A percentile compares a stretch with the other conserved stretches of the same genome.
Conservation (phyloP, 257 asterid species). For the Anisodus tanguticus region DNA sequence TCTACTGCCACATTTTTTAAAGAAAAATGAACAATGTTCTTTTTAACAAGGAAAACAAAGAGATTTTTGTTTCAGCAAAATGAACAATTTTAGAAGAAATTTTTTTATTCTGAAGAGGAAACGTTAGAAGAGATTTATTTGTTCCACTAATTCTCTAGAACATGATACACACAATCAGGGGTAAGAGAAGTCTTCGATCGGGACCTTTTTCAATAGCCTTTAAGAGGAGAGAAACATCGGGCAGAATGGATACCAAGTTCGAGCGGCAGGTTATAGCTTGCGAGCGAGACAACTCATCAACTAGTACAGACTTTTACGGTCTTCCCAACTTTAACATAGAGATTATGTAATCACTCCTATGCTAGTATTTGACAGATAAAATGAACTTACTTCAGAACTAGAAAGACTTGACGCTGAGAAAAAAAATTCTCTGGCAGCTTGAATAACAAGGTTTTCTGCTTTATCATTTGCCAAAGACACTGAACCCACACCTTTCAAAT, state of each 20-base stretch:
- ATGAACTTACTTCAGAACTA: conserved; percentile 75
- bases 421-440: conserved; percentile 97
- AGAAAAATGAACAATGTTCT: background rate
- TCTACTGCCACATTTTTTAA: background rate
- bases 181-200: background rate
- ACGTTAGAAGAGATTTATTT: background rate
- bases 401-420: conserved; percentile 96
- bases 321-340: background rate
- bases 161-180: background rate
- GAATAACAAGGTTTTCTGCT: conserved; percentile 95
- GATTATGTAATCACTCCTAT: background rate
- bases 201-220: conserved; percentile 15
- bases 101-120: background rate
- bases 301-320: background rate
- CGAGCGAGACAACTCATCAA: background rate
- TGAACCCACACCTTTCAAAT: conserved; percentile 83
- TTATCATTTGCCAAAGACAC: conserved; percentile 83
- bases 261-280: background rate
- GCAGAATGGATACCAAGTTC: background rate
- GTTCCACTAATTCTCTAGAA: conserved; percentile 6
- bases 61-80: background rate
- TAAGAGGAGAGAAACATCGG: conserved; percentile 6
- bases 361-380: conserved; percentile 5
- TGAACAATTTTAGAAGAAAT: conserved; percentile 1
- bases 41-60: too few relatives aligned